phyloP scores from a whole-genome alignment of 192 early-diverging fungal species.

The Linnemannia elongata region DNA sequence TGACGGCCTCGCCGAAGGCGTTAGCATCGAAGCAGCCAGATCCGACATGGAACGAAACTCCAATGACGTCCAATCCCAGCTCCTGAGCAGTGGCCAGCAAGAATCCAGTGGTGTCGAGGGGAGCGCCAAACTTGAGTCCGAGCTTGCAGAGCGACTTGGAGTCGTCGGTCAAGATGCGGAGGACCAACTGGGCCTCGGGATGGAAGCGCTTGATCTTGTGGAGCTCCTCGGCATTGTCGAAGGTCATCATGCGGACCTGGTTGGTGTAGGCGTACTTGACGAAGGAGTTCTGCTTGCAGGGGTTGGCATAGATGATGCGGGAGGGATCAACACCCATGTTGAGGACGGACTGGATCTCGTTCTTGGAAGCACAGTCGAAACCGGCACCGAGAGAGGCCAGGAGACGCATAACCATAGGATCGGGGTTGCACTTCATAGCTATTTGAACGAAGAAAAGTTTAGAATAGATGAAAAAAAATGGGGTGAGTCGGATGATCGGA shows the following conservation, averaged over 20 bases:
- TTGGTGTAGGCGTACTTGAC: conserved; percentile 85
- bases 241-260: conserved; percentile 94
- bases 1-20: conserved; percentile 91
- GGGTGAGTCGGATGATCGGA: not conserved
- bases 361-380: conserved; percentile 96
- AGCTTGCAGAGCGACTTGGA: conserved; percentile 91
- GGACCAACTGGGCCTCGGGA: conserved; percentile 86
- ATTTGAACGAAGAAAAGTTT: not conserved
- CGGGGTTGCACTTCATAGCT: conserved; percentile 98
- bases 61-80: conserved; percentile 88
- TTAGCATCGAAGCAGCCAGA: conserved; percentile 90
- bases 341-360: conserved; percentile 87
- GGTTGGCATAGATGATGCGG: conserved; percentile 96
- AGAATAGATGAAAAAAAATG: not conserved
- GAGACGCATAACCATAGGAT: conserved; percentile 84
- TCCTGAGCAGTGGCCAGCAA: conserved; percentile 82
- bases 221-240: conserved; percentile 98
- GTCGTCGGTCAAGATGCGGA: conserved; percentile 96
- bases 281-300: conserved; percentile 96
- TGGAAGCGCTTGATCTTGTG: conserved; percentile 87
- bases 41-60: conserved; percentile 95
- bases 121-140: conserved; percentile 96
- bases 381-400: conserved; percentile 85
- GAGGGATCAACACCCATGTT: conserved; percentile 76
- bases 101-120: conserved; percentile 70